phyloP scores from a whole-genome alignment of 805 yeast genomes.

The Kurtzmaniella cleridarum region DNA sequence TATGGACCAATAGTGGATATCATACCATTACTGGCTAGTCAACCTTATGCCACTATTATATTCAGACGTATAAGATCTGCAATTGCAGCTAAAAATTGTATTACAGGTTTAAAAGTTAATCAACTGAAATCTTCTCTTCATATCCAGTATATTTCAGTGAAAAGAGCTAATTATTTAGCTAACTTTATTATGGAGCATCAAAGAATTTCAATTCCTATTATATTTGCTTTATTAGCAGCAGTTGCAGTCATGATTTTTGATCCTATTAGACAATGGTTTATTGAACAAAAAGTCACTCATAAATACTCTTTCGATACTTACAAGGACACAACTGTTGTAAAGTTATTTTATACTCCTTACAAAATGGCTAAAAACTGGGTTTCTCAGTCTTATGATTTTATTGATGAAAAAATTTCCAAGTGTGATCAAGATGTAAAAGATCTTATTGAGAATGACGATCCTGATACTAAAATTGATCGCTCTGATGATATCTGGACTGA shows the following conservation, averaged over 20 bases:
- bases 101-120: conserved; percentile 68
- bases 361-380: conserved; percentile 19
- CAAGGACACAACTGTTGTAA: conserved; percentile 28
- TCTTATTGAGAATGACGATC: conserved; percentile 1
- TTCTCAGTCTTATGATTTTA: conserved; percentile 28
- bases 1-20: conserved; percentile 84
- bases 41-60: conserved; percentile 43
- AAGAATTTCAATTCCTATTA: conserved; percentile 72
- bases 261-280: conserved; percentile 80
- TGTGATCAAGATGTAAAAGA: conserved; percentile 11
- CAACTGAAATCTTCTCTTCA: conserved; percentile 55
- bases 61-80: conserved; percentile 63
- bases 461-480: conserved; percentile 17
- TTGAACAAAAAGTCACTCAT: conserved; percentile 66
- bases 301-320: conserved; percentile 48
- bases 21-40: conserved; percentile 47
- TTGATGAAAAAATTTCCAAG: conserved; percentile 22
- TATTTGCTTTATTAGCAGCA: conserved; percentile 75
- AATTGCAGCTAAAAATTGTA: conserved; percentile 83
- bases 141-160: conserved; percentile 61
- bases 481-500: conserved; percentile 59
- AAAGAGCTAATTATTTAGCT: conserved; percentile 46
- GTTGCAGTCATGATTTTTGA: conserved; percentile 84
- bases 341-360: conserved; percentile 23
- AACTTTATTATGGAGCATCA: conserved; percentile 70